Conservation (phyloP, 2,329 filamentous ascomycete species). For the Aureobasidium pullulans region DNA sequence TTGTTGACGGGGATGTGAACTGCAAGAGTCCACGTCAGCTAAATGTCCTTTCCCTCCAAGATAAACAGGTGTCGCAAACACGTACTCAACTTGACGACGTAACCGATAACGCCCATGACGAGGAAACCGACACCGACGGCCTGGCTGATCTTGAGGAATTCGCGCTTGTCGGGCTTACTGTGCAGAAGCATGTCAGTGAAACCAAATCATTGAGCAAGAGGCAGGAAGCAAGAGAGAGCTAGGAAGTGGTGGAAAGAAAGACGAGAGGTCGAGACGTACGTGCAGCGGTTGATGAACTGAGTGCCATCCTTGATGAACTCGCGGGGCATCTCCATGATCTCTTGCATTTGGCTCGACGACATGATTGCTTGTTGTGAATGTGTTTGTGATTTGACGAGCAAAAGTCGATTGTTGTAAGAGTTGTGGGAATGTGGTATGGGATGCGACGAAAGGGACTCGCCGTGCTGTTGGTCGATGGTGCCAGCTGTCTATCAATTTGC, state of each 20-base stretch:
- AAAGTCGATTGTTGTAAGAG: background rate
- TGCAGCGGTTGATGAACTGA: conserved; percentile 44
- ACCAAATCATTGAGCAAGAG: background rate
- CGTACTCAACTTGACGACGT: conserved; percentile 63
- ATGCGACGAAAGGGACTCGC: background rate
- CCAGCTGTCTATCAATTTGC: conserved; percentile 2
- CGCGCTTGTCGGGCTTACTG: conserved; percentile 42
- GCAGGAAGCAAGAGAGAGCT: no score
- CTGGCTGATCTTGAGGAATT: conserved; percentile 54
- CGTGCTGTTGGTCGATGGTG: background rate
- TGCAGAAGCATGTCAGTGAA: background rate
- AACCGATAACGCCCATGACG: conserved; percentile 63
- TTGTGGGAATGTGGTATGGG: background rate
- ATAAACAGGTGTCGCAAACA: background rate
- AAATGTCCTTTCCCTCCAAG: background rate
- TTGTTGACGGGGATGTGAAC: conserved; percentile 66
- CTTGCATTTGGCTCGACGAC: conserved; percentile 12
- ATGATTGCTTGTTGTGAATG: background rate
- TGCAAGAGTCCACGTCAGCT: conserved; percentile 22
- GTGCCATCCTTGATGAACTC: conserved; percentile 37
- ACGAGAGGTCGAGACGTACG: conserved; percentile 25
- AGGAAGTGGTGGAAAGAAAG: background rate
- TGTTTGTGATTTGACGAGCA: background rate
- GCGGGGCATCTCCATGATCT: conserved; percentile 12
- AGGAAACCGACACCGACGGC: conserved; percentile 63